Percentiles rank a stretch among this genome's conserved stretches.
phyloP scores from a whole-genome alignment of 2,329 filamentous ascomycete species.

The Ascochyta koolunga region DNA sequence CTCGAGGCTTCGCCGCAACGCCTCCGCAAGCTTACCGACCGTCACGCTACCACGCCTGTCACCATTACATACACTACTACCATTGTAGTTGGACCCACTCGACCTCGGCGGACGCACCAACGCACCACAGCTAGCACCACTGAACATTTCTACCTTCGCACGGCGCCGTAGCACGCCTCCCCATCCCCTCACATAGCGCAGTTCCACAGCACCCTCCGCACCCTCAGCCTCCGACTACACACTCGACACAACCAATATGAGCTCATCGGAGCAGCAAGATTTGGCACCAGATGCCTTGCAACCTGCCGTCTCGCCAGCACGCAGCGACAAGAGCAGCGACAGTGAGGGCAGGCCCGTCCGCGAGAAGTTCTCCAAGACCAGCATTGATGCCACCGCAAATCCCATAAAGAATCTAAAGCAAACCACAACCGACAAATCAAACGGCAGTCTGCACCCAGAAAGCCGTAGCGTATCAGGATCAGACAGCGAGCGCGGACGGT shows the following conservation, averaged over 20 bases:
- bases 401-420: conserved; percentile 23
- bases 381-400: conserved; percentile 54
- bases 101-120: neutral
- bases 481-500: conserved; percentile 45
- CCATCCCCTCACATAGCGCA: conserved; percentile 6
- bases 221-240: conserved; percentile 3
- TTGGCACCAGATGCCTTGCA: conserved; percentile 14
- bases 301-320: conserved; percentile 34
- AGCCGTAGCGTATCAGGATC: conserved; percentile 42
- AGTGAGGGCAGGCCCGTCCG: conserved; percentile 63
- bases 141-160: neutral
- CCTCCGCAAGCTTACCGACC: neutral
- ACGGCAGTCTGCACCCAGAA: conserved; percentile 27
- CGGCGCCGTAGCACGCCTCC: neutral
- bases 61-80: conserved; percentile 2
- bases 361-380: conserved; percentile 66
- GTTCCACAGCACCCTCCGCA: conserved; percentile 5
- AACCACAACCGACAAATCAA: conserved; percentile 32
- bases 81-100: conserved; percentile 4
- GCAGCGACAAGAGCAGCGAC: conserved; percentile 51
- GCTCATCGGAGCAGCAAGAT: conserved; percentile 31
- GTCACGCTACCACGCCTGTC: conserved; percentile 1
- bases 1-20: conserved; percentile 6
- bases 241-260: conserved; percentile 27
- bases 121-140: neutral